Evolutionary conservation across 1,284 basidiomycete genomes (phyloP), one percentile per base, ranked within the genome.

Genomic region (Coniferiporia sulphurascens): DNA sequence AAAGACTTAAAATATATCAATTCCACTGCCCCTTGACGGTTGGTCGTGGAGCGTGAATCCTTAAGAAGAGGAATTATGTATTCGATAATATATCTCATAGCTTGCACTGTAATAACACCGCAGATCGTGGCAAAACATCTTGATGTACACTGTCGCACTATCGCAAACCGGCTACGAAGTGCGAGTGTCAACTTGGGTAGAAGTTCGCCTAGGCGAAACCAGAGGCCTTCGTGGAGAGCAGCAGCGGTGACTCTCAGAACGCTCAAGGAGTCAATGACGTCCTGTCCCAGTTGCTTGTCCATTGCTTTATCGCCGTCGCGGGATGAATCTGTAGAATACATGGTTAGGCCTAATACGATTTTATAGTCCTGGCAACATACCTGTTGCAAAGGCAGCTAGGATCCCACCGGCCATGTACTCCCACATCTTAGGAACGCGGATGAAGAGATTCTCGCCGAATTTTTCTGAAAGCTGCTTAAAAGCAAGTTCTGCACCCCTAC

Each of bases 201-300:
- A 15, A 95, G 78, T 56, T 84, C 80, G 3, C 77, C 72, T 41
- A 98, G 79, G 62, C 83, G 86, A 1, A 80, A 75, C 76, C 89
- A 86, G 1, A 98, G 79, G 1, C 80, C 76, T 46, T 82, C 72
- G 64, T 94, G 85, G 50, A 99, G 80, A 19, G 88, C 83, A 0
- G 91, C 88, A 4, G 88, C 82, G 48, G 94, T 81, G 17, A 91
- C 88, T 64, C 93, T 90, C 10, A 99, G 77, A 38, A 97, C 89
- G 55, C 95, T 95, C 55, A 98, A 79, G 1, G 90, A 89, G 73
- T 99, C 97, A 61, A 99, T 87, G 32, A 98, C 82, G 67, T 94
- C 90, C 73, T 99, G 97, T 0, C 95, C 96, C 62, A 77, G 81
- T 59, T 85, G 82, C 68, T 84, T 84, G 63, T 85, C 85, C 64